phyloP scores from a whole-genome alignment of 371 early-diverging fungal genomes.

The Mortierella sp. region DNA sequence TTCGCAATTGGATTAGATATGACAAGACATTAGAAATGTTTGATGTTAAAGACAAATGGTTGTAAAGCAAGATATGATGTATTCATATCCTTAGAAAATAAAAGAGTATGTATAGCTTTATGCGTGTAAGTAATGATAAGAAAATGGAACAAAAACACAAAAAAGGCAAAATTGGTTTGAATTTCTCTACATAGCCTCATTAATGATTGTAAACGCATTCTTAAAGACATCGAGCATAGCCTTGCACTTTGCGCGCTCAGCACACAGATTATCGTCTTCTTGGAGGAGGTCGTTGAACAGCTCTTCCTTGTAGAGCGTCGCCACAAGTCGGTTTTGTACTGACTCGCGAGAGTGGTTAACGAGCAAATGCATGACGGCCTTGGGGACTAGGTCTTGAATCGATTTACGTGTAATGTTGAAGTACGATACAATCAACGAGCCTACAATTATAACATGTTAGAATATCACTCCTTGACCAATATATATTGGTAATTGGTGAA shows the following conservation, averaged over 20 bases:
- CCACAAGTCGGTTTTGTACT: slow-evolving; percentile 87
- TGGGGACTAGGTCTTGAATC: slow-evolving; percentile 92
- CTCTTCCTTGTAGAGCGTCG: slow-evolving; percentile 84
- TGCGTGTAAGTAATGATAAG: slow-evolving; percentile 15
- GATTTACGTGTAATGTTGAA: slow-evolving; percentile 88
- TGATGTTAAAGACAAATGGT: slow-evolving; percentile 22
- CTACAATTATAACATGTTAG: slow-evolving; percentile 43
- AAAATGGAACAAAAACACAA: slow-evolving; percentile 13
- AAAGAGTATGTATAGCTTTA: slow-evolving; percentile 13
- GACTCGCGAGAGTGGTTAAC: slow-evolving; percentile 82
- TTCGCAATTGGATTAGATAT: slow-evolving; percentile 68
- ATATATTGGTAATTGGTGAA: not conserved
- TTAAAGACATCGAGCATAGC: slow-evolving; percentile 84
- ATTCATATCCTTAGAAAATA: not conserved
- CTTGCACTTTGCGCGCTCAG: slow-evolving; percentile 83
- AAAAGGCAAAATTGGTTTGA: not conserved
- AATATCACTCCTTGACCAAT: not conserved
- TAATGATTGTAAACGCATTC: slow-evolving; percentile 82
- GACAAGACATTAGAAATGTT: slow-evolving; percentile 59
- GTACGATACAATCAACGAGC: slow-evolving; percentile 83
- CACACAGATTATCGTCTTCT: slow-evolving; percentile 81
- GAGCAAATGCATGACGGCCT: slow-evolving; percentile 91
- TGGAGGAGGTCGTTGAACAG: slow-evolving; percentile 78
- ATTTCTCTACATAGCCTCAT: slow-evolving; percentile 71
- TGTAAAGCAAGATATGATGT: not conserved